Evolutionary conservation across 2,329 filamentous ascomycete genomes (phyloP), one percentile per base, ranked within the genome.

Genomic region (Colletotrichum cordylinicola): DNA sequence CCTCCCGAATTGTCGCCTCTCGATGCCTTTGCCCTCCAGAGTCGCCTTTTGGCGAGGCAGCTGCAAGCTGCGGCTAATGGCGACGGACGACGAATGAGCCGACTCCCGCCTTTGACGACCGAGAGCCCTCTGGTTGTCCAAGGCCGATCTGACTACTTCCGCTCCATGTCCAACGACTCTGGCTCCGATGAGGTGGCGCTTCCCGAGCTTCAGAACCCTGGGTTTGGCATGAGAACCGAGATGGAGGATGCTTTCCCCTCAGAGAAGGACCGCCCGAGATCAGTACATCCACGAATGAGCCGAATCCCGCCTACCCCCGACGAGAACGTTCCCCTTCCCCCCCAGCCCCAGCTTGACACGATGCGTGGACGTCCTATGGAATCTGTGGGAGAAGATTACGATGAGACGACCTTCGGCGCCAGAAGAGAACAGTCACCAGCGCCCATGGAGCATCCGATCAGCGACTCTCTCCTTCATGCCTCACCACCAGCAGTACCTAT

Each of bases 11-110:
- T 98, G 72, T 98, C 97, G 9, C 97, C 97, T 13, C 91, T 99
- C 78, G 97, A 99, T 89, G 96, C 96, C 64, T 98, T 99, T 83
- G 96, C 96, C 27, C 90, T 96, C 77, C 96, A 98, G 82, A 98
- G 96, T 80, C 93, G 96, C 74, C 87, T 98, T 80, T 90, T 99
- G 67, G 96, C 96, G 52, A 94, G 92, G 85, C 94, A 98, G 85
- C 91, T 99, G 77, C 94, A 98, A 83, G 93, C 97, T 79, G 93
- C 91, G 78, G 89, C 90, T 77, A 91, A 92, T 81, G 93, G 91
- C 81, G 91, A 91, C 77, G 96, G 95, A 66, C 92, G 93, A 78
- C 92, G 96, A 74, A 91, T 98, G 85, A 98, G 96, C 85, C 91
- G 96, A 56, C 87, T 98, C 58, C 95, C 96, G 4, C 95, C 96